phyloP scores from a whole-genome alignment of 139 green algal genomes.

The Desmodesmus armatus region DNA sequence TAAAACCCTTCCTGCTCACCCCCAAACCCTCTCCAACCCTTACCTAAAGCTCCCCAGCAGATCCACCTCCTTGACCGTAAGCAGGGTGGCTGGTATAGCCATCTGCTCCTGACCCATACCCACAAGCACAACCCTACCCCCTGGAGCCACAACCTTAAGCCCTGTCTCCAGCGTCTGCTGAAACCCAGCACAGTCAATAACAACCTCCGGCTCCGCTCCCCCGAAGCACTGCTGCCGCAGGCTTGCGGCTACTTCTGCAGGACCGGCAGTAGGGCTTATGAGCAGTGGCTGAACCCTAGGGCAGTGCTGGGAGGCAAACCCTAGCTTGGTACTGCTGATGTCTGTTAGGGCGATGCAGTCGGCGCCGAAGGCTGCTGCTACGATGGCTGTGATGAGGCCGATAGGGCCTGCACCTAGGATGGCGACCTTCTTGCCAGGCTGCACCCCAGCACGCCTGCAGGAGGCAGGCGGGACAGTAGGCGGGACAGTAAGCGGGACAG shows the following conservation, averaged over 20 bases:
- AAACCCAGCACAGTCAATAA: conserved; percentile 35
- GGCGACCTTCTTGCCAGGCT: conserved; percentile 33
- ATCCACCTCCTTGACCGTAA: conserved; percentile 1
- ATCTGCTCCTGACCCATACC: conserved; percentile 31
- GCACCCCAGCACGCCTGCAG: conserved; percentile 28
- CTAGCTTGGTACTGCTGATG: not conserved
- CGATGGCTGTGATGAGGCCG: conserved; percentile 15
- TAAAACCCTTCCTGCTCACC: too few species aligned
- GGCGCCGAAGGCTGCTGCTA: conserved; percentile 21
- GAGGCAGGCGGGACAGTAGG: too few species aligned
- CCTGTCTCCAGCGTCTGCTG: conserved; percentile 35
- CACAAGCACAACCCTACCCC: conserved; percentile 31
- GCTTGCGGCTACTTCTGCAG: not conserved
- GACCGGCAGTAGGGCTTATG: not conserved
- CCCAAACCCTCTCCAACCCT: too few species aligned
- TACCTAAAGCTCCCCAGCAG: conserved; percentile 11
- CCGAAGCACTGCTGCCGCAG: not conserved
- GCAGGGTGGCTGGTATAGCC: not conserved
- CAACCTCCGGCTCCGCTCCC: conserved; percentile 2
- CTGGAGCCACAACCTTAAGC: not conserved
- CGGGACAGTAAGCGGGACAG: too few species aligned
- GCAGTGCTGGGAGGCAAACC: conserved; percentile 11
- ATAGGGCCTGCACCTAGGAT: conserved; percentile 40
- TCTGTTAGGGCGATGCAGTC: conserved; percentile 33
- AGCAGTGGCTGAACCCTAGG: not conserved